phyloP scores from a whole-genome alignment of 208 protist species.

The Cochliopodium minus region DNA sequence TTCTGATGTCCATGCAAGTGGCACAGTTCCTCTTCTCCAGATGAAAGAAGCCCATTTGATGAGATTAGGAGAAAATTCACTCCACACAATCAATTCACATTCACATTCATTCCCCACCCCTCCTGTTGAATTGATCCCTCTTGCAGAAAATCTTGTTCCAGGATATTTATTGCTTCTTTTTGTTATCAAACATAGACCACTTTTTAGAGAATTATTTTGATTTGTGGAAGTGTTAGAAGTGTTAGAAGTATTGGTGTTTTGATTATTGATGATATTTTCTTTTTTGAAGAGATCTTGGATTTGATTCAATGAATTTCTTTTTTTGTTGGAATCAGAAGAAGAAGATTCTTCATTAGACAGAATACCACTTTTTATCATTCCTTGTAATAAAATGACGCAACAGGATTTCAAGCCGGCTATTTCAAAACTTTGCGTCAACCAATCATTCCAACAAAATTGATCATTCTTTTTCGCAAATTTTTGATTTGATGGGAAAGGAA shows the following conservation, averaged over 20 bases:
- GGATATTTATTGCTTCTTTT: conserved; percentile 34
- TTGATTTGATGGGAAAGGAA: conserved; percentile 26
- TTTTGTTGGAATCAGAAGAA: background rate
- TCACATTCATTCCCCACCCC: conserved; percentile 33
- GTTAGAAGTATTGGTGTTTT: background rate
- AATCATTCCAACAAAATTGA: conserved; percentile 41
- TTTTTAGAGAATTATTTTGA: background rate
- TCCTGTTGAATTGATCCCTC: conserved; percentile 31
- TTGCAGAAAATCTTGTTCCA: conserved; percentile 32
- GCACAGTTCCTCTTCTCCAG: conserved; percentile 37
- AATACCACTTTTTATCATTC: conserved; percentile 14
- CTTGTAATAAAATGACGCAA: conserved; percentile 37
- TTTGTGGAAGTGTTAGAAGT: background rate
- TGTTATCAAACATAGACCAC: conserved; percentile 22
- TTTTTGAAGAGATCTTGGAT: background rate
- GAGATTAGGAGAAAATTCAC: background rate
- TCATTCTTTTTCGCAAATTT: conserved; percentile 1
- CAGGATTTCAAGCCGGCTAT: conserved; percentile 17
- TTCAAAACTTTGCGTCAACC: conserved; percentile 26
- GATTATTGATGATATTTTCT: background rate
- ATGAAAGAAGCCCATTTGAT: conserved; percentile 19
- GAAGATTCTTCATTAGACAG: background rate
- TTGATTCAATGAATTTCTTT: background rate
- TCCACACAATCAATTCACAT: conserved; percentile 29
- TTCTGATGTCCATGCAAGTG: conserved; percentile 30